A percentile compares a stretch with the other conserved stretches of the same genome.
phyloP scores from a whole-genome alignment of 1,139 yeast genomes.

The Diutina scorzettiae region DNA sequence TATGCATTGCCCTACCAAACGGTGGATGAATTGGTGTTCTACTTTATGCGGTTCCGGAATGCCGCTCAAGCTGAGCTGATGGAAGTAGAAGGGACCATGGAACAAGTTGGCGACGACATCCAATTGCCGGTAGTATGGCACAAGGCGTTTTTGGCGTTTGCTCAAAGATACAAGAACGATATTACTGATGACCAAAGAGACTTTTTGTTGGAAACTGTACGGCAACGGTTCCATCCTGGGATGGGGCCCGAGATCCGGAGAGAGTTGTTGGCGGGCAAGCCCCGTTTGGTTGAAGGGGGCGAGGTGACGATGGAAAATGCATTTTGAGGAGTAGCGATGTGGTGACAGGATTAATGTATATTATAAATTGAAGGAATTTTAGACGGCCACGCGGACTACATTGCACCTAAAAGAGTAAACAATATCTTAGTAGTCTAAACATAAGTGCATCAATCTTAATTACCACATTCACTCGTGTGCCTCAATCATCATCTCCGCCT shows the following conservation, averaged over 20 bases:
- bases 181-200: constrained; percentile 96
- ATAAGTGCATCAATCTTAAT: too few species aligned
- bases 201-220: constrained; percentile 77
- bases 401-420: too few species aligned
- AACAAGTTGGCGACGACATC: constrained; percentile 19
- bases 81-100: constrained; percentile 12
- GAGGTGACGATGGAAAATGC: constrained; percentile 32
- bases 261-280: constrained; percentile 71
- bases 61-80: constrained; percentile 19
- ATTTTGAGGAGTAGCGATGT: constrained; percentile 19
- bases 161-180: constrained; percentile 93
- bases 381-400: too few species aligned
- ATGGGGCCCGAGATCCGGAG: constrained; percentile 94
- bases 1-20: constrained; percentile 96
- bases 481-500: too few species aligned
- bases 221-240: constrained; percentile 79
- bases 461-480: too few species aligned
- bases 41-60: constrained; percentile 78
- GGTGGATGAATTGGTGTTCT: constrained; percentile 88
- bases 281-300: constrained; percentile 7
- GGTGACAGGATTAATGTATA: too few species aligned
- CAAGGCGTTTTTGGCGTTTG: constrained; percentile 85
- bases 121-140: constrained; percentile 94
- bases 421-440: too few species aligned
- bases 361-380: too few species aligned